Evolutionary conservation across 2,329 filamentous ascomycete genomes (phyloP).

Genomic region (Penicillium sp.): DNA sequence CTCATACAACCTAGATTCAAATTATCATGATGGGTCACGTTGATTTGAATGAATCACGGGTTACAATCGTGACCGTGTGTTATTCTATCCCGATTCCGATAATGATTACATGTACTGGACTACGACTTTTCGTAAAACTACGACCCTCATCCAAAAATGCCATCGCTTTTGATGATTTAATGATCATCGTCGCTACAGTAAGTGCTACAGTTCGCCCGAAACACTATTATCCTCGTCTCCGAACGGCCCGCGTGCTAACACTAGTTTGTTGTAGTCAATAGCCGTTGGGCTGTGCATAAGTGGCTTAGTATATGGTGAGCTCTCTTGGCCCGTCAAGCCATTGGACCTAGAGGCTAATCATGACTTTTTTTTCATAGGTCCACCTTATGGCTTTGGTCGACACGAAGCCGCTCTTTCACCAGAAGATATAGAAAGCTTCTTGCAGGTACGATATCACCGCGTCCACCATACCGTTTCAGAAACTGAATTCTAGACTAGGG

Average conservation of each 20-base stretch:
- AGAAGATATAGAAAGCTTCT: slow-evolving; percentile 7
- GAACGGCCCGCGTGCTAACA: neutral
- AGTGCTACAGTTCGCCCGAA: neutral
- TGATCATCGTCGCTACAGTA: slow-evolving; percentile 18
- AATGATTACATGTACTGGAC: slow-evolving; percentile 9
- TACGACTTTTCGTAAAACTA: slow-evolving; percentile 15
- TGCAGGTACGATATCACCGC: slow-evolving; percentile 6
- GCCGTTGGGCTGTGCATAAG: slow-evolving; percentile 11
- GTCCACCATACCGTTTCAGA: neutral
- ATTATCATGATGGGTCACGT: neutral
- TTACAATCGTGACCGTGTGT: slow-evolving; percentile 5
- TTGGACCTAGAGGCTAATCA: neutral
- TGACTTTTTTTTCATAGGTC: slow-evolving; percentile 1
- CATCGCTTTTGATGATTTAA: slow-evolving; percentile 13
- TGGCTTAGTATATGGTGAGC: slow-evolving; percentile 15
- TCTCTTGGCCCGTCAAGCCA: neutral
- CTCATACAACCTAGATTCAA: neutral
- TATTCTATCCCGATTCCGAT: slow-evolving; percentile 17
- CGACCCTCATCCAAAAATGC: slow-evolving; percentile 4
- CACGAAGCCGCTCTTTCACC: slow-evolving; percentile 10
- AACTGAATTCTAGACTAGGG: neutral
- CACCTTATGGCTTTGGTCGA: slow-evolving; percentile 15
- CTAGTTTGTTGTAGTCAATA: neutral
- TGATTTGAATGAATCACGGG: slow-evolving; percentile 10
- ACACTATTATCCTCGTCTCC: neutral